Evolutionary conservation across 1,284 basidiomycete species (phyloP).

Genomic region (Porogramme epimiltina): DNA sequence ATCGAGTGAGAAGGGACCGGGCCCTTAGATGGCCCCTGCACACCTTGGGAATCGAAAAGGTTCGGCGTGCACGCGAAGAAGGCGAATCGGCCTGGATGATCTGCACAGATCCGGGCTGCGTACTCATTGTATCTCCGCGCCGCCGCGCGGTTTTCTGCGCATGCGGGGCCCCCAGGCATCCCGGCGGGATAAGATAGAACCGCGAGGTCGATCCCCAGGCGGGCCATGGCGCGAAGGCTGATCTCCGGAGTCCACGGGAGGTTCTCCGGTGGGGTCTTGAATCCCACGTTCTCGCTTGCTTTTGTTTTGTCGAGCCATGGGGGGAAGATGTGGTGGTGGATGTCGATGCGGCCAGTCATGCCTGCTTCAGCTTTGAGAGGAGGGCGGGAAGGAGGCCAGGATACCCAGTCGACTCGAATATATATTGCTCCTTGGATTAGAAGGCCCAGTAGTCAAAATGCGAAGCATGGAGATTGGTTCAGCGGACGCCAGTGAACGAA

Average conservation of each 20-base stretch:
- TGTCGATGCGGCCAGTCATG: slow-evolving; percentile 49
- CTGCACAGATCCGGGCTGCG: slow-evolving; percentile 47
- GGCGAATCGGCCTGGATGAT: slow-evolving; percentile 57
- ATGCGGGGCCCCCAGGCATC: slow-evolving; percentile 44
- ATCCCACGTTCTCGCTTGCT: slow-evolving; percentile 51
- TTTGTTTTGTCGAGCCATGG: slow-evolving; percentile 38
- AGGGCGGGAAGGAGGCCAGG: background rate
- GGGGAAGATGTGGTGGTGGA: slow-evolving; percentile 75
- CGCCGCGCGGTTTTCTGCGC: slow-evolving; percentile 41
- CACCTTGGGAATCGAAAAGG: slow-evolving; percentile 61
- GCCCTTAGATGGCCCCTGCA: background rate
- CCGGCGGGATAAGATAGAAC: slow-evolving; percentile 66
- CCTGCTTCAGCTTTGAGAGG: background rate
- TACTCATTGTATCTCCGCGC: slow-evolving; percentile 50
- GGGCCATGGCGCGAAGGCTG: slow-evolving; percentile 62
- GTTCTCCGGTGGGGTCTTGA: slow-evolving; percentile 59
- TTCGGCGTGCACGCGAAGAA: slow-evolving; percentile 68
- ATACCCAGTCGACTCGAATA: too few relatives aligned
- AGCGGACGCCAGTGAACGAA: too few relatives aligned
- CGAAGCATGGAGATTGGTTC: too few relatives aligned
- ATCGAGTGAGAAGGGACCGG: background rate
- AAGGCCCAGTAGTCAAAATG: too few relatives aligned
- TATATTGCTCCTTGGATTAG: too few relatives aligned
- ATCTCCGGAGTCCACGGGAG: slow-evolving; percentile 63
- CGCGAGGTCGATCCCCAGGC: slow-evolving; percentile 53